These are phyloP conservation scores for Nematodospora valgi DNA, from an alignment of 805 yeast species.

Conservation along the genomic window DNA sequence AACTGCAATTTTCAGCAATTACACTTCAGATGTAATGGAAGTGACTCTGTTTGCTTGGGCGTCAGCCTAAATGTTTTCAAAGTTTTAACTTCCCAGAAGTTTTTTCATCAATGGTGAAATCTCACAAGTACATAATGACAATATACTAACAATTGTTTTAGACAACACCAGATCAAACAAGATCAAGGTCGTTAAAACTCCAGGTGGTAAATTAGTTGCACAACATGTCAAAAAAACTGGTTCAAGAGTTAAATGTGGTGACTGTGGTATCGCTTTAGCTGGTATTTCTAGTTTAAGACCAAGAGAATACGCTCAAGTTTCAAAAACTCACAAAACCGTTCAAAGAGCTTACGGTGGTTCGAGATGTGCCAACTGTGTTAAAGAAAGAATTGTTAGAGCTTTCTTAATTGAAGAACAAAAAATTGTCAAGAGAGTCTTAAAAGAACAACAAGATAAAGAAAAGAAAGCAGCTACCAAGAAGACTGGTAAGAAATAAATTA, in stretches of 20 bases:
- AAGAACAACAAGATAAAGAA: slow-evolving; percentile 92
- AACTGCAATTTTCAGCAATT: too few species aligned
- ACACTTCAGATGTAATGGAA: too few species aligned
- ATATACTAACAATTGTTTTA: slow-evolving; percentile 37
- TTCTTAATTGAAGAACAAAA: slow-evolving; percentile 99
- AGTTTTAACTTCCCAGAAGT: too few species aligned
- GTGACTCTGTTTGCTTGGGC: too few species aligned
- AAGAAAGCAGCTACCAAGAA: slow-evolving; percentile 44
- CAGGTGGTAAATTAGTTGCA: slow-evolving; percentile 99
- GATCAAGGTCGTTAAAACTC: slow-evolving; percentile 99
- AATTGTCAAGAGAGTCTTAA: slow-evolving; percentile 98
- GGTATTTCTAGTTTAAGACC: slow-evolving; percentile 97
- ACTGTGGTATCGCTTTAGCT: slow-evolving; percentile 76
- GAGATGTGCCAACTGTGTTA: slow-evolving; percentile 97
- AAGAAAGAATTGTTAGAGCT: slow-evolving; percentile 99
- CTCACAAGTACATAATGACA: too few species aligned
- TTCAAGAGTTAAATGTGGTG: slow-evolving; percentile 86
- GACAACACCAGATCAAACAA: slow-evolving; percentile 99
- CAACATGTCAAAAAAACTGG: slow-evolving; percentile 94
- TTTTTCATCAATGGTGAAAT: too few species aligned
- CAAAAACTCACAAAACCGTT: slow-evolving; percentile 97
- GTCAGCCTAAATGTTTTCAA: too few species aligned
- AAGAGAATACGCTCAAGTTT: slow-evolving; percentile 92
- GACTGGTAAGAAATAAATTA: slow-evolving; percentile 29
- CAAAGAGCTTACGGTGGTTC: slow-evolving; percentile 99